These are phyloP conservation scores for Diaporthe aspalathi DNA, from an alignment of 2,329 filamentous ascomycete species.

Conservation along the genomic window DNA sequence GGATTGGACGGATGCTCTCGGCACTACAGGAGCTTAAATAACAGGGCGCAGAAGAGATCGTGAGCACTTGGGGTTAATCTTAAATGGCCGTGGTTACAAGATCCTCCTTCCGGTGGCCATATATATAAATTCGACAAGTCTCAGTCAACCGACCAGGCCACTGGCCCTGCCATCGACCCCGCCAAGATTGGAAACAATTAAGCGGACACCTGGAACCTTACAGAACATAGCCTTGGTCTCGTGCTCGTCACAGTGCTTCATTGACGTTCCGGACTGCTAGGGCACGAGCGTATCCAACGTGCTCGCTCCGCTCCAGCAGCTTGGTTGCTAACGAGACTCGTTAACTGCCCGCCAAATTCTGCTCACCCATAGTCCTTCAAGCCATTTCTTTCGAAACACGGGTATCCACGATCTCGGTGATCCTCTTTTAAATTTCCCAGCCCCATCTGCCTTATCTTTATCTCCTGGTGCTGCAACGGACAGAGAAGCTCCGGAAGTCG, in stretches of 20 bases:
- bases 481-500: constrained; percentile 1
- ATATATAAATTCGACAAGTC: not conserved
- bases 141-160: not conserved
- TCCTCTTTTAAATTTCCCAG: not conserved
- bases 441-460: not conserved
- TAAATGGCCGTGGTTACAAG: not conserved
- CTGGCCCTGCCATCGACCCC: not conserved
- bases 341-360: not conserved
- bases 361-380: not conserved
- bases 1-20: no score
- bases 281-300: not conserved
- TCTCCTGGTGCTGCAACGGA: not conserved
- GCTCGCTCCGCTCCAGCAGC: no score
- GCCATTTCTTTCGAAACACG: not conserved
- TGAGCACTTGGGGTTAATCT: not conserved
- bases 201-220: not conserved
- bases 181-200: no score
- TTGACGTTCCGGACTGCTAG: not conserved
- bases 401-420: not conserved
- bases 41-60: no score
- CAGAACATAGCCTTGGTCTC: not conserved
- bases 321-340: no score
- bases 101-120: not conserved
- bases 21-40: not conserved
- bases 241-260: not conserved